Base-by-base conservation (phyloP, 805 yeast genomes). In the Cyberlindnera amylophila region DNA sequence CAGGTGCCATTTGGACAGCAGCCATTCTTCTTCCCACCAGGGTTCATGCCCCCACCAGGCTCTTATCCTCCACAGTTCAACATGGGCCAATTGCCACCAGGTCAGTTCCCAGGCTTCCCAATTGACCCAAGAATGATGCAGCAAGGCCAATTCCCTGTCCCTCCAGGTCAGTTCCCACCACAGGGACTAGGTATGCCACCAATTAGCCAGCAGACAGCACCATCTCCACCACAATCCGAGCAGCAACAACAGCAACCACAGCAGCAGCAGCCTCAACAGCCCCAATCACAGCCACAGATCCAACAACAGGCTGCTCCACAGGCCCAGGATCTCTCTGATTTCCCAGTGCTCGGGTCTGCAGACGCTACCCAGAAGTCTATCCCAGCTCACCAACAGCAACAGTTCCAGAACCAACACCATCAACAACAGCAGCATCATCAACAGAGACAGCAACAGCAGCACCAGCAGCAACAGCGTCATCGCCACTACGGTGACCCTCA, bases 261-360 rank as follows among this genome's bases (percentile, higher is more conserved):
- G 10, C 50, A 47, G n/a, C 38, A 37, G 27, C 39, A 41, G 24
- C 38, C n/a, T 24, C 50, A 47, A 35, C 49, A 43, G 49, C 46
- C 30, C 15, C 44, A 38, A 19, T 34, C 19, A 7, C 59, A 44
- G 29, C 54, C 38, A 35, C 54, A 42, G 26, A 60, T 45, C 24
- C 60, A 44, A 17, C 50, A 36, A 14, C 39, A 31, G 14, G 44
- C 28, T 14, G 55, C 49, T 34, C 52, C 45, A 39, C 51, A 36
- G 33, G 30, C 30, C n/a, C 30, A 27, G n/a, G 55, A 72, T 51
- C 54, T 70, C 39, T 65, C 78, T n/a, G 72, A 71, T 38, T 75
- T 74, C 57, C 81, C 81, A 7, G 77, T 74, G n/a, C 65, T 75
- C 44, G 81, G 81, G 0, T 62, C 79, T 5, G 64, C 69, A 50